Base-by-base conservation (phyloP, 192 early-diverging fungal species). In the Radiomyces spectabilis region DNA sequence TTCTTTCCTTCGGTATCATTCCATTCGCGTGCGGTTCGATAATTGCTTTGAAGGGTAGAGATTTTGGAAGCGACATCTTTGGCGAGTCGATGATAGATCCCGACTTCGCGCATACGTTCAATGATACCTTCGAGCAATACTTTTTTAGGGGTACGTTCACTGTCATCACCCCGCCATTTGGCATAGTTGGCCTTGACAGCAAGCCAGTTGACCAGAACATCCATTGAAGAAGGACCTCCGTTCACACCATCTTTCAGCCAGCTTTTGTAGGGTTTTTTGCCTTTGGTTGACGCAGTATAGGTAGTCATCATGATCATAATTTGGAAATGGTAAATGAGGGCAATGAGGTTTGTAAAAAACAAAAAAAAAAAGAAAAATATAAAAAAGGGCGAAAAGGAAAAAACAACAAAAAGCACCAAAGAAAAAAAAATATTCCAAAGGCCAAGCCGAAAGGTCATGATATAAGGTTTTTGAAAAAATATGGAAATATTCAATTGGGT, bases 161-260 rank as follows among this genome's bases (percentile, higher is more conserved):
- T 46, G 13, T 62, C 60, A 38, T 62, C 60, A 30, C 60, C 60
- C 30, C 52, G 53, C 60, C 60, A 62, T 33, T 62, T 62, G 32
- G 60, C 51, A 41, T 48, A 53, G 38, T 62, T 62, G 13, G 52
- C 60, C 41, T 62, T 62, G 19, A 54, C 52, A 22, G 60, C 53
- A 5, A 62, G 34, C 60, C 60, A 62, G 16, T 62, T 41, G 5
- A 62, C 52, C 8, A 62, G 34, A 12, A 62, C 43, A 29, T 62
- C 60, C 60, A 62, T 62, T 9, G 60, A 62, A 30, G 44, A 62
- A 12, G 60, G 52, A 10, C 60, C 60, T n/a, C 60, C 60, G 27
- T 37, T 54, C 10, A 62, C 60, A 26, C 52, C 60, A 29, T 62
- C 60, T 25, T 62, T 62, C 15, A 62, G 42, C 60, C 60, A 62